Evolutionary conservation across 176 grass and related monocot genomes (phyloP).

Genomic region (Puya raimondii): DNA sequence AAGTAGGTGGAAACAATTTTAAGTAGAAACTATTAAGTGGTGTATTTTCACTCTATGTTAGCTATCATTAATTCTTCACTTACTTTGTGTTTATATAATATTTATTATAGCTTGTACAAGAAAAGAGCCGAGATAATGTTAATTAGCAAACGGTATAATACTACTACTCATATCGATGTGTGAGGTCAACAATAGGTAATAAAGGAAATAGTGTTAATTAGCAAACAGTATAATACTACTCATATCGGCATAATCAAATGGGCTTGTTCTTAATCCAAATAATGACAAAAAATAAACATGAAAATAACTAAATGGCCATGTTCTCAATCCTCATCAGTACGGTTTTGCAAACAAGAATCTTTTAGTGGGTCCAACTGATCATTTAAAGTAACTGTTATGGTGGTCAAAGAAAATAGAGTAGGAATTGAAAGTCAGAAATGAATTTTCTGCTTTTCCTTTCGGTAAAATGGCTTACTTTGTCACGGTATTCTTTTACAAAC

Average conservation of each 20-base stretch:
- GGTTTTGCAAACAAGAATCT: background rate
- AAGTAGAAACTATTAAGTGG: no score
- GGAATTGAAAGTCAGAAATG: background rate
- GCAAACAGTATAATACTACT: no score
- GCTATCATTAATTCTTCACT: no score
- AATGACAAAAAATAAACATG: background rate
- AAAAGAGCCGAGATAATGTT: no score
- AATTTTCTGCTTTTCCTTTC: background rate
- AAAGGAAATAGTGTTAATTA: no score
- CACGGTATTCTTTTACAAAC: conserved; percentile 71
- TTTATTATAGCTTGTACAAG: no score
- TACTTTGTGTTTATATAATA: no score
- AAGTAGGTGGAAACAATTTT: no score
- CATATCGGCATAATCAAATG: background rate
- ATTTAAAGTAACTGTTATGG: background rate
- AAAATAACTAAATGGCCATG: background rate
- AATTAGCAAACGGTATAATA: no score
- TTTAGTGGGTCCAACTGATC: background rate
- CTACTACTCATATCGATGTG: no score
- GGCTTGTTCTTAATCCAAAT: background rate
- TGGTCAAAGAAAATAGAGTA: background rate
- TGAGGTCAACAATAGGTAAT: no score
- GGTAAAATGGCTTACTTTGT: conserved; percentile 30
- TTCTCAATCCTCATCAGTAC: background rate
- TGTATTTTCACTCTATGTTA: no score